phyloP scores from a whole-genome alignment of 495 filamentous ascomycete species.

The Trichoderma erinaceum region DNA sequence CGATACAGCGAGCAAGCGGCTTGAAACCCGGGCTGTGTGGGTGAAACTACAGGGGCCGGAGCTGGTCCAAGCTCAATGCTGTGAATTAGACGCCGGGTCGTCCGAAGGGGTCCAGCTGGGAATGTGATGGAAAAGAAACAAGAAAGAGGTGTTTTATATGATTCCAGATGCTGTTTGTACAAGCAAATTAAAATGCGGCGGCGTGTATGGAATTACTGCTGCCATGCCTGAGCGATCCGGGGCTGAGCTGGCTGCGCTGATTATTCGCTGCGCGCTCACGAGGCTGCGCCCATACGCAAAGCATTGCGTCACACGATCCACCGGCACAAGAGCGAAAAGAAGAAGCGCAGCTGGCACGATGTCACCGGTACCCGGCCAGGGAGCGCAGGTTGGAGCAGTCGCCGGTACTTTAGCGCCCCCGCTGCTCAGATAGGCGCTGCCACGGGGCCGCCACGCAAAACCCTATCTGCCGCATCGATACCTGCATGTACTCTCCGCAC shows the following conservation, averaged over 20 bases:
- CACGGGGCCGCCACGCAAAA: neutral
- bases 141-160: neutral
- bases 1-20: neutral
- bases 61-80: neutral
- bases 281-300: neutral
- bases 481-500: neutral
- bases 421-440: neutral
- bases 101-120: conserved; percentile 8
- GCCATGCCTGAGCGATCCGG: neutral
- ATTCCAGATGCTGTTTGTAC: neutral
- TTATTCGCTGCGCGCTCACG: neutral
- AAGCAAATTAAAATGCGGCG: neutral
- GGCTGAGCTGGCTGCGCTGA: neutral
- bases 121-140: neutral
- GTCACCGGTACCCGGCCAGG: neutral
- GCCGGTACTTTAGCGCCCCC: neutral
- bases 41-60: neutral
- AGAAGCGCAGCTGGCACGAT: neutral
- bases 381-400: neutral
- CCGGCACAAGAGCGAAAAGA: neutral
- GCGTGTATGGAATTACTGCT: neutral
- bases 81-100: conserved; percentile 10
- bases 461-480: neutral
- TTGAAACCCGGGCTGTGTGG: conserved; percentile 10
- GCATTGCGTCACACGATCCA: conserved; percentile 7